Evolutionary conservation across 306 rosid species (phyloP), one percentile per base, ranked within the genome.

Genomic region (Cucurbita moschata): DNA sequence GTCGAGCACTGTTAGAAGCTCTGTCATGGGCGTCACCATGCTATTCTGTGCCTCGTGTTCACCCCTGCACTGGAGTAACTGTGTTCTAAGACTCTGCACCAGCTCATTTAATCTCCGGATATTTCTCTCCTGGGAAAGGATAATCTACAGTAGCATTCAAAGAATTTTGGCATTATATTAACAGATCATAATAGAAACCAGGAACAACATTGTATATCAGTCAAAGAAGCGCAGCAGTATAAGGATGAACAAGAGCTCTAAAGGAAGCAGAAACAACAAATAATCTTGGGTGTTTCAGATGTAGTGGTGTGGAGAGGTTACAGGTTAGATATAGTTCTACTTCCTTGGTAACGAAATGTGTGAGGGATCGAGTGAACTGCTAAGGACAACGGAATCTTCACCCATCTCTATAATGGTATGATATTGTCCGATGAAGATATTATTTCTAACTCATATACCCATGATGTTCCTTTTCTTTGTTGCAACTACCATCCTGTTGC

Each of bases 61-160:
- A 63, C 75, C 85, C 78, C 73, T 84, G 76, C 90, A 84, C 52
- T 82, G 83, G 64, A 65, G 64, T 72, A 82, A 76, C 53, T 87
- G 79, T 68, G 83, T 84, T 62, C 77, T 76, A 54, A 84, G 90
- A 77, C 82, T 84, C 53, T 21, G 87, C 70, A 80, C 84, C 21
- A 80, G 81, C 80, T 82, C 90, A 56, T 82, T 83, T 53, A 87
- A 85, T 79, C 81, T 84, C 76, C 77, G 87, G 74, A 87, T 84
- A 77, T 78, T 84, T 78, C 68, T 87, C 84, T 87, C 87, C 65
- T 87, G 90, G n/a, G 88, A 87, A n/a, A 87, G 88, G 54, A 87
- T 87, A 58, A 87, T 87, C 90, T 87, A 76, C 82, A 67, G 38
- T 10, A n/a, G 39, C 7, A 51, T 71, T 71, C 43, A 75, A n/a